Conservation (phyloP, 1,139 yeast genomes). For the Scheffersomyces titani region DNA sequence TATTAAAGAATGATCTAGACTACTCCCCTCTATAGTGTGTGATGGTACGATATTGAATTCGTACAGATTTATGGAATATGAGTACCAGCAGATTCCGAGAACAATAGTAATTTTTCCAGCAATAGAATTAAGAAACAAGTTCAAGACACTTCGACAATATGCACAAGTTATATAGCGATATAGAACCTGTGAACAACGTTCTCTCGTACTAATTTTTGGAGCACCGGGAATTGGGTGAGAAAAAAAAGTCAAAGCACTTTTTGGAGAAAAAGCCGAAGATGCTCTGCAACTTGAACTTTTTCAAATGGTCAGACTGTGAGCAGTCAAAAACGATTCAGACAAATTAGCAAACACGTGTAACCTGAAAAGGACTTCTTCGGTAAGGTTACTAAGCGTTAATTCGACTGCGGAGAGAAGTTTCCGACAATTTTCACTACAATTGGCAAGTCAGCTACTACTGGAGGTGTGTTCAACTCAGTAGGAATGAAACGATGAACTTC, state of each 20-base stretch:
- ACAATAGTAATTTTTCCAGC: too few species aligned
- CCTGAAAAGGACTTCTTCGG: not conserved
- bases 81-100: not conserved
- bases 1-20: not conserved
- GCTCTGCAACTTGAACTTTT: not conserved
- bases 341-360: not conserved
- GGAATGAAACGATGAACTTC: not conserved
- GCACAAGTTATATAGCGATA: not conserved
- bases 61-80: not conserved
- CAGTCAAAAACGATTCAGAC: not conserved
- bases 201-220: not conserved
- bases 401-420: not conserved
- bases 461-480: not conserved
- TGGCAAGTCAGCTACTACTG: not conserved
- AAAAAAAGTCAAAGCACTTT: not conserved
- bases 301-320: not conserved
- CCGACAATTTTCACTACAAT: not conserved
- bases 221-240: not conserved
- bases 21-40: not conserved
- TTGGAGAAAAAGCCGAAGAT: not conserved
- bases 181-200: not conserved
- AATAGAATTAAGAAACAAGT: not conserved
- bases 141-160: not conserved
- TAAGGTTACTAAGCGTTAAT: not conserved
- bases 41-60: not conserved